Percentiles rank a stretch among this genome's conserved stretches.
phyloP scores from a whole-genome alignment of 805 yeast species.

The Suhomyces canberraensis region DNA sequence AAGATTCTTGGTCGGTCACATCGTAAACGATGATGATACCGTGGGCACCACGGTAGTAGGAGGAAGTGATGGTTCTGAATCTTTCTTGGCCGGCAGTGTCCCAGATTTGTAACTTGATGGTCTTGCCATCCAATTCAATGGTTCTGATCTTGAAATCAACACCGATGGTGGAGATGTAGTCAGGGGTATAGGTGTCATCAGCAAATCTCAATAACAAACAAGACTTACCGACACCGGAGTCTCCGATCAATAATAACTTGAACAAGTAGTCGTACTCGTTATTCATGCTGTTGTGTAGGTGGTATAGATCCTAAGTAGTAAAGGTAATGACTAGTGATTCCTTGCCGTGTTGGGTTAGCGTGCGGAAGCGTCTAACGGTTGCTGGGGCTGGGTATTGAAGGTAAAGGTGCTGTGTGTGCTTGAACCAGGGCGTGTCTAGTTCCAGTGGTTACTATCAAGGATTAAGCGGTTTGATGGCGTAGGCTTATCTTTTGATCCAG shows the following conservation, averaged over 20 bases:
- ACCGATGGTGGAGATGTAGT: constrained; percentile 95
- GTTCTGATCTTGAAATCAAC: constrained; percentile 92
- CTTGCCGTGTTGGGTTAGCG: too few relatives aligned
- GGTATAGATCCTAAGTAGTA: too few relatives aligned
- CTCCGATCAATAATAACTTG: constrained; percentile 92
- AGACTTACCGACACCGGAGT: constrained; percentile 98
- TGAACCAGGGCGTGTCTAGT: background rate
- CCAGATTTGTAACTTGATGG: constrained; percentile 97
- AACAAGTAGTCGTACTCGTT: constrained; percentile 97
- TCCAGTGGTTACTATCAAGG: background rate
- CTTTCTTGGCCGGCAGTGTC: constrained; percentile 99
- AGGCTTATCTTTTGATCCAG: constrained; percentile 1
- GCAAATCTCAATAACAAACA: constrained; percentile 93
- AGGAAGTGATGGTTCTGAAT: constrained; percentile 94
- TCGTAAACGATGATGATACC: constrained; percentile 98
- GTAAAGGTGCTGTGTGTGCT: too few relatives aligned
- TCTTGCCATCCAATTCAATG: constrained; percentile 92
- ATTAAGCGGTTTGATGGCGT: background rate
- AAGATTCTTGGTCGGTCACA: constrained; percentile 95
- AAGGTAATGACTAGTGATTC: too few relatives aligned
- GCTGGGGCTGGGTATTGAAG: too few relatives aligned
- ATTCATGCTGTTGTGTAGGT: constrained; percentile 47
- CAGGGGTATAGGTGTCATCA: constrained; percentile 95
- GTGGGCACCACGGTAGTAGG: constrained; percentile 97
- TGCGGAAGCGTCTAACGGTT: too few relatives aligned